A percentile compares a stretch with the other conserved stretches of the same genome.
phyloP scores from a whole-genome alignment of 2,329 filamentous ascomycete genomes.

The Monosporascus sp. region DNA sequence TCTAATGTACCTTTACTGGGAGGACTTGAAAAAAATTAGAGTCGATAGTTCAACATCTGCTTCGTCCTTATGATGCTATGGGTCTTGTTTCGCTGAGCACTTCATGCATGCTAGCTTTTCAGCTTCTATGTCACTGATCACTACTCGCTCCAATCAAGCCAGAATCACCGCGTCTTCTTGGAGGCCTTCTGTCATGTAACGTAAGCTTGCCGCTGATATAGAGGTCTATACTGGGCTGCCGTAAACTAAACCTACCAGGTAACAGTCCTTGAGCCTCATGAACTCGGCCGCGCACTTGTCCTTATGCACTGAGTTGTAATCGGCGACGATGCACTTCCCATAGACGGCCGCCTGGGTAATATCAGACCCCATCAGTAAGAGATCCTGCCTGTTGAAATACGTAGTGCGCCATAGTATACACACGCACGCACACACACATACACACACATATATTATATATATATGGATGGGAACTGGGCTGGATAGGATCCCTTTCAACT shows the following conservation, averaged over 20 bases:
- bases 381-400: not conserved
- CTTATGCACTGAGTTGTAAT: constrained; percentile 86
- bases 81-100: not conserved
- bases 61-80: not conserved
- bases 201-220: constrained; percentile 3
- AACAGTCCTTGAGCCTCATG: constrained; percentile 79
- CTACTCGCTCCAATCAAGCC: too few species aligned
- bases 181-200: constrained; percentile 39
- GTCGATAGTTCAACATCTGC: not conserved
- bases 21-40: not conserved
- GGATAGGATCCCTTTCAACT: constrained; percentile 4
- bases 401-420: too few species aligned
- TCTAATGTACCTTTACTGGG: not conserved
- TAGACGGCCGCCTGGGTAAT: constrained; percentile 67
- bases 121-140: too few species aligned
- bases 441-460: not conserved
- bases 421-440: too few species aligned
- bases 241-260: constrained; percentile 54
- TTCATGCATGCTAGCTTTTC: too few species aligned
- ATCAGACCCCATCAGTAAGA: constrained; percentile 1
- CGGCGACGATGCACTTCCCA: constrained; percentile 83
- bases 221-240: not conserved
- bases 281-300: constrained; percentile 89
- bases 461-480: too few species aligned
- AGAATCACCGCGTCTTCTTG: constrained; percentile 36